Conservation (phyloP, 345 rosid species). For the Lagerstroemia speciosa region DNA sequence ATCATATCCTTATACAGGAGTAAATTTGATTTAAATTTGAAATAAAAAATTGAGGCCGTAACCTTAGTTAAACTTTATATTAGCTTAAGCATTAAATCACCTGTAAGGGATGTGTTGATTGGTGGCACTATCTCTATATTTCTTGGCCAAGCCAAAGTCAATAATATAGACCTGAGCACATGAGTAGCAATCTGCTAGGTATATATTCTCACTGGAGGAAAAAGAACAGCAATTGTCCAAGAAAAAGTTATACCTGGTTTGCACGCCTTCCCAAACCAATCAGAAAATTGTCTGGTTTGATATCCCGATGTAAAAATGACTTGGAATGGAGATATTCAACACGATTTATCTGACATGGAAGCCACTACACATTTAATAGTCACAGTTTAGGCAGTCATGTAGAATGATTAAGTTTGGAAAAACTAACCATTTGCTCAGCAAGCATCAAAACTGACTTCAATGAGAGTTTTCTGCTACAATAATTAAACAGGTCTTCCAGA, state of each 20-base stretch:
- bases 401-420: neutral
- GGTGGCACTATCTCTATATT: conserved; percentile 70
- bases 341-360: conserved; percentile 50
- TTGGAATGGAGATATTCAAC: conserved; percentile 73
- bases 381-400: neutral
- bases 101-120: conserved; percentile 82
- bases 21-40: neutral
- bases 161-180: conserved; percentile 63
- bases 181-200: neutral
- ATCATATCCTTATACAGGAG: neutral
- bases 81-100: conserved; percentile 18
- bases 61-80: neutral
- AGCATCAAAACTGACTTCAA: conserved; percentile 96
- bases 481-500: conserved; percentile 89
- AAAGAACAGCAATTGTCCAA: neutral
- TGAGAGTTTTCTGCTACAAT: conserved; percentile 70
- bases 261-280: conserved; percentile 85
- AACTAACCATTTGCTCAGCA: conserved; percentile 90
- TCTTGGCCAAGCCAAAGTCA: conserved; percentile 89
- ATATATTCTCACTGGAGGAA: neutral
- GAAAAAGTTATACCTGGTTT: conserved; percentile 43
- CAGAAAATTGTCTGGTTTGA: conserved; percentile 85
- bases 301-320: conserved; percentile 82
- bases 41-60: neutral
- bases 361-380: neutral